These are phyloP conservation scores for Schwanniomyces occidentalis DNA, from an alignment of 805 yeast species.

Conservation along the genomic window DNA sequence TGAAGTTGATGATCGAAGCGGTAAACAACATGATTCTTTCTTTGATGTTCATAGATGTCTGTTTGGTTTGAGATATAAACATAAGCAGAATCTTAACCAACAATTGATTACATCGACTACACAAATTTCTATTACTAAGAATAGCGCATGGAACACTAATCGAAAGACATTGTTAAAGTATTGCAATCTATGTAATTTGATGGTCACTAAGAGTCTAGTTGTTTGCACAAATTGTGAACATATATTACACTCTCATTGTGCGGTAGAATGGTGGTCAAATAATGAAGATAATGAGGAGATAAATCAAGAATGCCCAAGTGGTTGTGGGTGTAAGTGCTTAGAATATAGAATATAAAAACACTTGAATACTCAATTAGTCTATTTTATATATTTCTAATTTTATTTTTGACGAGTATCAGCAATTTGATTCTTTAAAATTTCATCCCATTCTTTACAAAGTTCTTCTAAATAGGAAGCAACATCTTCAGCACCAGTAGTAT, in stretches of 20 bases:
- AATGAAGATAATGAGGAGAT: slow-evolving; percentile 18
- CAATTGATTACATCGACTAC: slow-evolving; percentile 25
- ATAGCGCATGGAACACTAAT: slow-evolving; percentile 33
- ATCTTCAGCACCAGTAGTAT: slow-evolving; percentile 63
- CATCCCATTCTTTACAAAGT: slow-evolving; percentile 70
- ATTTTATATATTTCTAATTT: neutral
- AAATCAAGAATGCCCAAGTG: slow-evolving; percentile 66
- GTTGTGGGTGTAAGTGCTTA: slow-evolving; percentile 80
- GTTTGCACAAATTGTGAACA: slow-evolving; percentile 79
- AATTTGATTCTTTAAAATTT: slow-evolving; percentile 70
- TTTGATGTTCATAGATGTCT: slow-evolving; percentile 36
- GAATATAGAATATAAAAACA: slow-evolving; percentile 17
- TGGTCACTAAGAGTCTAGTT: slow-evolving; percentile 59
- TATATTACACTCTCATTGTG: slow-evolving; percentile 75
- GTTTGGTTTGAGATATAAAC: slow-evolving; percentile 28
- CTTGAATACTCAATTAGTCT: neutral
- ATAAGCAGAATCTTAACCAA: slow-evolving; percentile 17
- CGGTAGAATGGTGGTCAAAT: slow-evolving; percentile 72
- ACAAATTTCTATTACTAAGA: slow-evolving; percentile 19
- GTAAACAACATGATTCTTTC: slow-evolving; percentile 15
- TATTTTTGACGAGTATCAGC: slow-evolving; percentile 44
- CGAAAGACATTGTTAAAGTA: slow-evolving; percentile 30
- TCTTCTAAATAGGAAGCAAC: slow-evolving; percentile 63
- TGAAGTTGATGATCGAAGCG: slow-evolving; percentile 7
- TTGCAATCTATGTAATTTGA: slow-evolving; percentile 68